Evolutionary conservation across 371 early-diverging fungal species (phyloP).

Genomic region (Mortierella sp.): DNA sequence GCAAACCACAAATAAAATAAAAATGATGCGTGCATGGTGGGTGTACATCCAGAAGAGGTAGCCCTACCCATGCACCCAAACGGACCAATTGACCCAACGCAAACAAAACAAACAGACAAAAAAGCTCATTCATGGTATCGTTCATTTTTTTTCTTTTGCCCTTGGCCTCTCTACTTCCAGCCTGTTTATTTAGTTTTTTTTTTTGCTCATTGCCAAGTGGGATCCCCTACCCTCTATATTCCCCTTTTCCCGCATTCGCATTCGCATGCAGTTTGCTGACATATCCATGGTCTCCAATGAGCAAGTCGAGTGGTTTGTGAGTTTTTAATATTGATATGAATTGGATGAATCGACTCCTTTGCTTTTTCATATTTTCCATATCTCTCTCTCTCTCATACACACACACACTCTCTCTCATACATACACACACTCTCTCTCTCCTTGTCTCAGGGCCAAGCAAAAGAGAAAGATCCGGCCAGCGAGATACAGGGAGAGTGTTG

Average conservation of each 20-base stretch:
- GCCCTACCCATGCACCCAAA: not conserved
- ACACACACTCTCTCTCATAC: not conserved
- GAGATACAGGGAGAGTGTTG: not conserved
- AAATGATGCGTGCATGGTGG: not conserved
- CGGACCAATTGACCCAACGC: not conserved
- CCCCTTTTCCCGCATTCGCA: conserved; percentile 3
- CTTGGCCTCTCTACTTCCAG: not conserved
- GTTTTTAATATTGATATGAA: not conserved
- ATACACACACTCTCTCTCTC: not conserved
- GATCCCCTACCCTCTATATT: not conserved
- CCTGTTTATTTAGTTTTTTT: not conserved
- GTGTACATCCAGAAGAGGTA: not conserved
- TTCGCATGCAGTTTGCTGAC: conserved; percentile 7
- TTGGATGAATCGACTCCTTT: not conserved
- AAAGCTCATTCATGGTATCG: not conserved
- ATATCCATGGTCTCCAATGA: not conserved
- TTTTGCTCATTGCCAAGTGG: not conserved
- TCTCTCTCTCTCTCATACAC: not conserved
- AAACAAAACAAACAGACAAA: not conserved
- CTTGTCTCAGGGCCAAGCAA: not conserved
- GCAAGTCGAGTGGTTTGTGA: not conserved
- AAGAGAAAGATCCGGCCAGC: not conserved
- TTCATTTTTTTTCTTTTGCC: not conserved
- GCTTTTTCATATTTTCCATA: not conserved
- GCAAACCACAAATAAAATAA: not conserved